Evolutionary conservation across 139 green algal species (phyloP).

Genomic region (Chlamydomonas sphaeroides): DNA sequence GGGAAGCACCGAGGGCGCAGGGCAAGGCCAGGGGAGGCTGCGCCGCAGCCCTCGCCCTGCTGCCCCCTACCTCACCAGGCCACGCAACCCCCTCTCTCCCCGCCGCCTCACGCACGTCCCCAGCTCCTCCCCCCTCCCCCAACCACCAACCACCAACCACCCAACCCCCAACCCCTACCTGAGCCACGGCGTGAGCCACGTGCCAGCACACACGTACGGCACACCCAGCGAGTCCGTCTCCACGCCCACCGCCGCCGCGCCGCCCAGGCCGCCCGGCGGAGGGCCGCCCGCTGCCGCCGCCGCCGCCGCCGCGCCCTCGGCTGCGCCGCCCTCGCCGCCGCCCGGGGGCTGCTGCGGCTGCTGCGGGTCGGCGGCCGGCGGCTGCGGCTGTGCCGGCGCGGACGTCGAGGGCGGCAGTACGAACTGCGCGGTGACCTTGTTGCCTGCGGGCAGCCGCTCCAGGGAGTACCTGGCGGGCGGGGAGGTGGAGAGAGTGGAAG

Average conservation of each 20-base stretch:
- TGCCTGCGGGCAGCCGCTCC: slow-evolving; percentile 47
- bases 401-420: too few species aligned
- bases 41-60: too few species aligned
- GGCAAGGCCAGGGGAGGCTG: too few species aligned
- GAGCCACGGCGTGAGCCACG: slow-evolving; percentile 48
- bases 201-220: slow-evolving; percentile 29
- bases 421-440: slow-evolving; percentile 47
- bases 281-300: not conserved
- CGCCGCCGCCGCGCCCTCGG: not conserved
- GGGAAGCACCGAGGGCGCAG: not conserved
- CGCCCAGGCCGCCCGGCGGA: not conserved
- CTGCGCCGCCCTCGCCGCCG: not conserved
- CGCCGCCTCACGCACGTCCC: too few species aligned
- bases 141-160: not conserved
- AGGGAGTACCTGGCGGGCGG: slow-evolving; percentile 32
- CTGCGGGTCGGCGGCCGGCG: not conserved
- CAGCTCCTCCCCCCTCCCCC: too few species aligned
- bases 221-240: slow-evolving; percentile 27
- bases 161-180: not conserved
- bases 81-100: too few species aligned
- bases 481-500: not conserved
- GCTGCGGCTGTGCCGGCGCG: not conserved
- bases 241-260: slow-evolving; percentile 6
- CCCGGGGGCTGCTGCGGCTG: not conserved
- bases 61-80: too few species aligned